Percentiles rank a stretch among this genome's conserved stretches.
Evolutionary conservation across 257 asterid species (phyloP).

Genomic region (Parsonsia alboflavescens): DNA sequence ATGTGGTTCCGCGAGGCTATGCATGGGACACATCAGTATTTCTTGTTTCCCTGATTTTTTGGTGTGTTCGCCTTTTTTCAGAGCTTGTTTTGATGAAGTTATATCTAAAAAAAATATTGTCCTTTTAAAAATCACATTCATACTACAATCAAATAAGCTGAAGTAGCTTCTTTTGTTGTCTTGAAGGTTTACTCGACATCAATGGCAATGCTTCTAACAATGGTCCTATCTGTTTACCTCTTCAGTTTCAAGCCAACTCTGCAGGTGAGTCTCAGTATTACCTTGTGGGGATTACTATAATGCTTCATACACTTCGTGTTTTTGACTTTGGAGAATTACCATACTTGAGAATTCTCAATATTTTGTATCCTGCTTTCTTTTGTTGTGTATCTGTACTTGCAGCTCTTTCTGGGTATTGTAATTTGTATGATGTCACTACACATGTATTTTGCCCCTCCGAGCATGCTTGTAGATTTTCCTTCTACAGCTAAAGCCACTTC

Average conservation of each 20-base stretch:
- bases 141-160: no score
- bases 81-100: neutral
- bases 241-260: slow-evolving; percentile 85
- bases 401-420: slow-evolving; percentile 85
- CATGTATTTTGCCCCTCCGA: slow-evolving; percentile 94
- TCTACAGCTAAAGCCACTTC: slow-evolving; percentile 47
- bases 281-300: neutral
- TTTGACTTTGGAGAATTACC: no score
- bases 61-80: neutral
- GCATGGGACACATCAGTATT: neutral
- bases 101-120: neutral
- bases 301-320: neutral
- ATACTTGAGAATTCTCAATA: neutral
- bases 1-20: neutral
- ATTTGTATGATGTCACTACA: slow-evolving; percentile 97
- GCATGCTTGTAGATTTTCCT: slow-evolving; percentile 71
- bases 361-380: neutral
- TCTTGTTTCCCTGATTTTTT: neutral
- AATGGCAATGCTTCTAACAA: slow-evolving; percentile 95
- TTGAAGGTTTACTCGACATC: slow-evolving; percentile 88
- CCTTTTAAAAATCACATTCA: no score
- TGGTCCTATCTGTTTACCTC: slow-evolving; percentile 71
- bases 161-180: slow-evolving; percentile 6
- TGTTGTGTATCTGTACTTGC: slow-evolving; percentile 23
- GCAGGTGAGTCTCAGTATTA: slow-evolving; percentile 46